Percentiles rank a stretch among this genome's conserved stretches.
Evolutionary conservation across 306 rosid genomes (phyloP).

Genomic region (Casuarina glauca): DNA sequence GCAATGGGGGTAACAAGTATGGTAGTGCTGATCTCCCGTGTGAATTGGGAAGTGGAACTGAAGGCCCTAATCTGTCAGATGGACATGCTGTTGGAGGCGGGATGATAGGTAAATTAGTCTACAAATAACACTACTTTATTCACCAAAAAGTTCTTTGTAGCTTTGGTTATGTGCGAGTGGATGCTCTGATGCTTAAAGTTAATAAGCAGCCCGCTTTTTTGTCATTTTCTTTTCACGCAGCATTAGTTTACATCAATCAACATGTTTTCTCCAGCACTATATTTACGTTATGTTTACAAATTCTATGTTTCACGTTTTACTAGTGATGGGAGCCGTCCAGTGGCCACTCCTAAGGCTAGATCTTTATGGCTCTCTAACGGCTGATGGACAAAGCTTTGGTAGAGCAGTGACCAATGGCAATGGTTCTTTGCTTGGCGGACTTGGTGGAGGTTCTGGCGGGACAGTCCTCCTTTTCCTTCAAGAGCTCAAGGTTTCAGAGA

Average conservation of each 20-base stretch:
- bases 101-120: constrained; percentile 71
- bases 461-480: constrained; percentile 97
- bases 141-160: constrained; percentile 16
- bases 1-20: constrained; percentile 80
- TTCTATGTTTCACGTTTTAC: constrained; percentile 35
- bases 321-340: constrained; percentile 93
- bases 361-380: constrained; percentile 76
- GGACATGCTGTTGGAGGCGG: constrained; percentile 83
- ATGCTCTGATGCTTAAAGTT: not conserved
- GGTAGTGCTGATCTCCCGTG: constrained; percentile 96
- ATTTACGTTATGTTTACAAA: constrained; percentile 11
- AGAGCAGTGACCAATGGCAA: constrained; percentile 47
- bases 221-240: constrained; percentile 3
- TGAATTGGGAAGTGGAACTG: constrained; percentile 94
- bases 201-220: not conserved
- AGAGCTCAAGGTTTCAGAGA: constrained; percentile 66
- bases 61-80: constrained; percentile 69
- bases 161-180: constrained; percentile 24
- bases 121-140: constrained; percentile 8
- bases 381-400: constrained; percentile 88
- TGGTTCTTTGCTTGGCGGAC: constrained; percentile 77
- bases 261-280: constrained; percentile 13
- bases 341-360: constrained; percentile 88
- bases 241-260: constrained; percentile 19
- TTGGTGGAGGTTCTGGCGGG: constrained; percentile 98